phyloP scores from a whole-genome alignment of 164 flowering plant genomes.

The Buxus sempervirens region DNA sequence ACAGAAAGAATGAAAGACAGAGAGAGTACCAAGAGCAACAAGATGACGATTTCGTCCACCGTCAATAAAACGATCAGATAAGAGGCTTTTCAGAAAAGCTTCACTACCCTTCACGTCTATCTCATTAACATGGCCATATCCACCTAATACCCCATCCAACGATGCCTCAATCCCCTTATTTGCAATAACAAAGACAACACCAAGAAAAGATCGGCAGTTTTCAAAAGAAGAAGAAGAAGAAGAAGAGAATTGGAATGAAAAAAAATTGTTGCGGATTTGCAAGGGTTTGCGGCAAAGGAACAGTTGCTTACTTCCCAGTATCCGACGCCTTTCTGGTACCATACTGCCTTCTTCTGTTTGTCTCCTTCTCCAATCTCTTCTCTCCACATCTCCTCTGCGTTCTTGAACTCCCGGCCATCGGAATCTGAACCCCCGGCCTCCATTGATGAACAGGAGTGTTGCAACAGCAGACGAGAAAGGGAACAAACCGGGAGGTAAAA shows the following conservation, averaged over 20 bases:
- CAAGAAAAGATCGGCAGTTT: neutral
- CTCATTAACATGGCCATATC: constrained; percentile 80
- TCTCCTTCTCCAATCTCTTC: constrained; percentile 64
- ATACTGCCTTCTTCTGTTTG: constrained; percentile 43
- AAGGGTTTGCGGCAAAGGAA: neutral
- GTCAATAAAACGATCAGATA: constrained; percentile 41
- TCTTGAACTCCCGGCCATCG: constrained; percentile 67
- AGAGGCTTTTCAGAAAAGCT: constrained; percentile 54
- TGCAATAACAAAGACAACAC: constrained; percentile 3
- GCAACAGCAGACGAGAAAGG: neutral
- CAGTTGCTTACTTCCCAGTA: constrained; percentile 70
- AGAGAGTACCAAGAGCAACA: constrained; percentile 70
- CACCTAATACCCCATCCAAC: constrained; percentile 92
- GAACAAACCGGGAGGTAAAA: neutral
- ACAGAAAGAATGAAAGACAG: constrained; percentile 5
- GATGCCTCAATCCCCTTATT: constrained; percentile 88
- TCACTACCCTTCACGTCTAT: constrained; percentile 74
- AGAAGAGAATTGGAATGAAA: neutral
- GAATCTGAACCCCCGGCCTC: constrained; percentile 56
- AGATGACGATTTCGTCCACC: constrained; percentile 34
- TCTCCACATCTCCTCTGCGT: constrained; percentile 82
- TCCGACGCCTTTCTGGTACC: constrained; percentile 78
- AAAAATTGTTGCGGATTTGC: too few species aligned
- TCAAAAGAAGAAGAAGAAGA: too few species aligned
- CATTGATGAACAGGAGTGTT: constrained; percentile 25